These are phyloP conservation scores for Zymoseptoria passerinii DNA, from an alignment of 2,329 filamentous ascomycete species.

Conservation along the genomic window DNA sequence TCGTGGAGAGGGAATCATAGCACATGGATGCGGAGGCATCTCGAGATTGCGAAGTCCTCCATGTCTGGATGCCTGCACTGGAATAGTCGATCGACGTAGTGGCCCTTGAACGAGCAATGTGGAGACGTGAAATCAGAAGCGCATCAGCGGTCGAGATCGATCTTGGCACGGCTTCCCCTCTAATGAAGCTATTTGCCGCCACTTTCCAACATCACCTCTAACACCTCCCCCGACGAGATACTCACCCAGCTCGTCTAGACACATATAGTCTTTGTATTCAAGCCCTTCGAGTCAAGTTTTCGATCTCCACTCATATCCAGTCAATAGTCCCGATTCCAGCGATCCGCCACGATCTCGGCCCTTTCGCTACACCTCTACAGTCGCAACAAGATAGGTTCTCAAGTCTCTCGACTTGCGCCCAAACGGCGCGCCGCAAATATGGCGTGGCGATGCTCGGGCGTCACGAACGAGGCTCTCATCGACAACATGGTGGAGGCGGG, in stretches of 20 bases:
- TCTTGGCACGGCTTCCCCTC: not conserved
- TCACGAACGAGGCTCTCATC: conserved; percentile 65
- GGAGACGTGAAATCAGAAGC: not conserved
- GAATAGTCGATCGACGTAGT: too few relatives aligned
- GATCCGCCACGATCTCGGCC: not conserved
- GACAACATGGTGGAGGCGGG: conserved; percentile 65
- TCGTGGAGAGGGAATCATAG: too few relatives aligned
- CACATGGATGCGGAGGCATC: too few relatives aligned
- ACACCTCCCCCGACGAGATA: not conserved
- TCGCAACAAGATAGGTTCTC: not conserved
- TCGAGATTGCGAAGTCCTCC: too few relatives aligned
- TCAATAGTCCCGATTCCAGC: not conserved
- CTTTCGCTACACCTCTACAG: not conserved
- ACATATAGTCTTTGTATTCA: too few relatives aligned
- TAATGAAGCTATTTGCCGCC: too few relatives aligned
- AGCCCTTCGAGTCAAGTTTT: not conserved
- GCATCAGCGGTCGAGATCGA: too few relatives aligned
- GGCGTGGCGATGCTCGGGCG: conserved; percentile 83
- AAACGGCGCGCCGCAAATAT: conserved; percentile 44
- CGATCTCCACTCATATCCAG: not conserved
- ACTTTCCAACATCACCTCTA: not conserved
- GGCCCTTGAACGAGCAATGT: too few relatives aligned
- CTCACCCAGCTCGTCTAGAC: too few relatives aligned
- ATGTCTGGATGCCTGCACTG: too few relatives aligned
- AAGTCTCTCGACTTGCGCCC: not conserved